Percentiles rank a stretch among this genome's conserved stretches.
Conservation (phyloP, 1,284 basidiomycete genomes). For the Xanthoconium separans region DNA sequence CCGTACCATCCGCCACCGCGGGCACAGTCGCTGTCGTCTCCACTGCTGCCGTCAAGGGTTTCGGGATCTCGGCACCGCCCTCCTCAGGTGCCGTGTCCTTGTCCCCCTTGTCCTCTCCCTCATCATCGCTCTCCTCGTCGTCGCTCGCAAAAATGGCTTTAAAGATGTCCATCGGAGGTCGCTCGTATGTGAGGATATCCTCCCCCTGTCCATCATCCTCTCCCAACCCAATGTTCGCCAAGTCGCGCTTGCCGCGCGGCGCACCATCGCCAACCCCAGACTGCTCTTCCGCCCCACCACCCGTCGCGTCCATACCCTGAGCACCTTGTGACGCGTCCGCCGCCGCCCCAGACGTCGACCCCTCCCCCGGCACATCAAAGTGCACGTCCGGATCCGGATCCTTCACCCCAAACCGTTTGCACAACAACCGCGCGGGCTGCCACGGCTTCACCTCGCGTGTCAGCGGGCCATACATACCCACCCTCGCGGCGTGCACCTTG, state of each 20-base stretch:
- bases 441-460: constrained; percentile 77
- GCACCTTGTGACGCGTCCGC: constrained; percentile 10
- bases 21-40: background rate
- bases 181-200: constrained; percentile 84
- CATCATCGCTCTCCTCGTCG: constrained; percentile 76
- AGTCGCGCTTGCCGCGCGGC: constrained; percentile 45
- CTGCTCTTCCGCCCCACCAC: constrained; percentile 21
- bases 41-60: constrained; percentile 1
- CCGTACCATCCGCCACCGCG: background rate
- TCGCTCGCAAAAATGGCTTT: constrained; percentile 94
- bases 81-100: constrained; percentile 35
- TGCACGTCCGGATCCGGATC: constrained; percentile 64
- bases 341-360: constrained; percentile 20
- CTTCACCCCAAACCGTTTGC: constrained; percentile 93
- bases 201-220: constrained; percentile 86
- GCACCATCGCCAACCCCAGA: background rate
- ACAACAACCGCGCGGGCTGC: constrained; percentile 81
- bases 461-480: constrained; percentile 86
- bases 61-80: constrained; percentile 22
- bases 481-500: constrained; percentile 75
- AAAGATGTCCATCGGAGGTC: constrained; percentile 91
- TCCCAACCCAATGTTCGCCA: constrained; percentile 79
- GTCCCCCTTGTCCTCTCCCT: constrained; percentile 34
- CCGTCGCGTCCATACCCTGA: background rate
- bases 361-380: constrained; percentile 14